A percentile compares a stretch with the other conserved stretches of the same genome.
phyloP scores from a whole-genome alignment of 129 eudicot genomes.

The Artemisia annua region DNA sequence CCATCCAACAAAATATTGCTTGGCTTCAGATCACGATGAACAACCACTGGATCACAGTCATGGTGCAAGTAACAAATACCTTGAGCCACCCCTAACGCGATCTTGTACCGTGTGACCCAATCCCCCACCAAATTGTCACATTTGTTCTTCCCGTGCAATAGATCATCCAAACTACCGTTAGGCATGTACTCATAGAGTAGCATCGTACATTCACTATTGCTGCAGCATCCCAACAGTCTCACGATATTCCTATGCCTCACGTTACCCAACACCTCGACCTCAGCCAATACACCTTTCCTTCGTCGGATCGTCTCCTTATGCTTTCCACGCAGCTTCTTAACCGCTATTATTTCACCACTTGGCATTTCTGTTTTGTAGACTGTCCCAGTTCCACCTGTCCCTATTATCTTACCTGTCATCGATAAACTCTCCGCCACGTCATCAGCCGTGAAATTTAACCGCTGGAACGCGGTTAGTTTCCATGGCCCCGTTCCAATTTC shows the following conservation, averaged over 20 bases:
- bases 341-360: conserved; percentile 92
- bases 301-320: conserved; percentile 67
- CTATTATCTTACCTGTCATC: conserved; percentile 73
- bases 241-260: conserved; percentile 94
- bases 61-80: conserved; percentile 94
- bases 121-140: conserved; percentile 72
- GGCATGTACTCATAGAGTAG: conserved; percentile 98
- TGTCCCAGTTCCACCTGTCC: conserved; percentile 91
- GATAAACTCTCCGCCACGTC: conserved; percentile 76
- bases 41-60: conserved; percentile 92
- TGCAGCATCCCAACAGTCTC: conserved; percentile 88
- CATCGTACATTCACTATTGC: conserved; percentile 81
- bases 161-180: conserved; percentile 85
- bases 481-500: conserved; percentile 72
- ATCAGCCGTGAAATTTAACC: conserved; percentile 84
- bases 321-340: conserved; percentile 88
- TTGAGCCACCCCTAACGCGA: conserved; percentile 96
- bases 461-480: conserved; percentile 93
- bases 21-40: conserved; percentile 93
- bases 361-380: conserved; percentile 97
- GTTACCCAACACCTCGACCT: conserved; percentile 93
- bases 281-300: conserved; percentile 87
- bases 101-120: conserved; percentile 87
- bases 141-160: conserved; percentile 76
- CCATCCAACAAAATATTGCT: conserved; percentile 79